Evolutionary conservation across 2,329 filamentous ascomycete genomes (phyloP).

Genomic region (Diaporthe sp.): DNA sequence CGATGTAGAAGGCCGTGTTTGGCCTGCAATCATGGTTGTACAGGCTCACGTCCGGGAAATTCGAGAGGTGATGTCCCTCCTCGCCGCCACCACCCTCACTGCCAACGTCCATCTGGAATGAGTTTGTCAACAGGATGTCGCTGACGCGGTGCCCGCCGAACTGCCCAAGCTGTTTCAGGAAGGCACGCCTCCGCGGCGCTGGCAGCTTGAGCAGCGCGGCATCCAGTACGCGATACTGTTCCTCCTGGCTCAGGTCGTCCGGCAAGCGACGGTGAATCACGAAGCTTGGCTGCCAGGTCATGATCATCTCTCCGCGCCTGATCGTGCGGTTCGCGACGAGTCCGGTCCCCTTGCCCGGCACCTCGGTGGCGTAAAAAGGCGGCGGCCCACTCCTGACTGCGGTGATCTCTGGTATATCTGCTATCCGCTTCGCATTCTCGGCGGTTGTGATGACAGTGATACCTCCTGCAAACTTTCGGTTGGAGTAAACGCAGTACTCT

Average conservation of each 20-base stretch:
- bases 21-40: slow-evolving; percentile 54
- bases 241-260: slow-evolving; percentile 41
- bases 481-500: slow-evolving; percentile 42
- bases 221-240: slow-evolving; percentile 42
- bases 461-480: slow-evolving; percentile 38
- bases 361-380: slow-evolving; percentile 33
- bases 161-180: slow-evolving; percentile 42
- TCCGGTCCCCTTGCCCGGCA: slow-evolving; percentile 43
- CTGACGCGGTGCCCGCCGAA: slow-evolving; percentile 43
- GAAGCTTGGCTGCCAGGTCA: slow-evolving; percentile 42
- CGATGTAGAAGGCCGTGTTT: slow-evolving; percentile 49
- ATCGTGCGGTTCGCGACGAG: slow-evolving; percentile 43
- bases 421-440: slow-evolving; percentile 35
- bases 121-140: slow-evolving; percentile 46
- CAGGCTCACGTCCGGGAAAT: slow-evolving; percentile 50
- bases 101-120: slow-evolving; percentile 43
- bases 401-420: slow-evolving; percentile 29
- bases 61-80: slow-evolving; percentile 30
- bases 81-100: background rate
- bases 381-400: background rate
- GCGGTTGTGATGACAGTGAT: slow-evolving; percentile 41
- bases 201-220: slow-evolving; percentile 42
- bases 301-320: slow-evolving; percentile 42
- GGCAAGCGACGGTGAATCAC: slow-evolving; percentile 43
- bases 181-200: slow-evolving; percentile 37